Base-by-base conservation (phyloP, 345 rosid species). In the Populus tremula region DNA sequence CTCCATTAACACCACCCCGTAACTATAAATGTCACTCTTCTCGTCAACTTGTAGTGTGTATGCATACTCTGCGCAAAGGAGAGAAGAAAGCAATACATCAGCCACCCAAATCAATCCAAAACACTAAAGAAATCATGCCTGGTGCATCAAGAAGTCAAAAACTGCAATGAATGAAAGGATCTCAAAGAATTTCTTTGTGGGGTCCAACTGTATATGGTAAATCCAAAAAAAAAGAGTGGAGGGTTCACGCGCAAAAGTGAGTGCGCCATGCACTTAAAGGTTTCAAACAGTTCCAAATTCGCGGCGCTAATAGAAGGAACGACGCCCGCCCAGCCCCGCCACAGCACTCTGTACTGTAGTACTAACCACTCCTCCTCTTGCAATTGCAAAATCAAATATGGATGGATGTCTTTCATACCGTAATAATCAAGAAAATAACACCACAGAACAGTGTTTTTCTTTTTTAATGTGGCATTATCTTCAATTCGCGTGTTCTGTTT, bases 1-100 rank as follows among this genome's bases (percentile, higher is more conserved):
- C 83, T 96, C 99, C 89, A 94, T 83, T 13, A 96, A 73, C 79
- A 96, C 94, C 68, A 96, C 99, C 8, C 99, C 99, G 1, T 67
- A 96, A 79, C 99, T 96, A 70, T 96, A 96, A 21, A 96, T 94
- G 67, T 96, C 99, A 61, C 98, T 94, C 91, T 92, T 96, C 74
- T 94, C 98, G 27, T 94, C 99, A 41, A 96, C 98, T 80, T 92
- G 98, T 1, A 96, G 77, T 0, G 99, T 94, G 67, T 96, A 96
- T 1, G 99, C 98, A 81, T 94, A 96, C 71, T 94, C 99, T 94
- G 90, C 77, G 81, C 21, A 50, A 7, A 72, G 36, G 66, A 1
- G 0, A 7, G 36, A 16, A 66, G 36, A 65, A 25, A 18, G 45
- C 45, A 41, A 10, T 12, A 2, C 11, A 12, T 38, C 39, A 66